Percentiles rank a stretch among this genome's conserved stretches.
Evolutionary conservation across 208 protist species (phyloP).

Genomic region (Crithidia expoeki): DNA sequence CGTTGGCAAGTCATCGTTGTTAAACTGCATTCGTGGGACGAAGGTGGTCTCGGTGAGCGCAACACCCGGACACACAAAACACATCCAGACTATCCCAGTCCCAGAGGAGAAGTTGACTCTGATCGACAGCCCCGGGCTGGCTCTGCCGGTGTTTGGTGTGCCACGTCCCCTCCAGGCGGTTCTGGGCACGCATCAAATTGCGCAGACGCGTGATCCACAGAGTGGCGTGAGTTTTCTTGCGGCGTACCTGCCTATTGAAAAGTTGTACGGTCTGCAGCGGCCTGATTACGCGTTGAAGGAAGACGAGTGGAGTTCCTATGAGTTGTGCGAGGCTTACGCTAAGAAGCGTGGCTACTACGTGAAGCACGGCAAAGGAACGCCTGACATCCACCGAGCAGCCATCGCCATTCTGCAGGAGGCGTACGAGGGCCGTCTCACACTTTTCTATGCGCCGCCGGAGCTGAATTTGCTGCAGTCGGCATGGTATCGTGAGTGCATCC

Average conservation of each 20-base stretch:
- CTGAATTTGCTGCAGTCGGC: constrained; percentile 54
- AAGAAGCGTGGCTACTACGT: constrained; percentile 88
- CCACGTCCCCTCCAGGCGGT: constrained; percentile 92
- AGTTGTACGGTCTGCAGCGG: constrained; percentile 84
- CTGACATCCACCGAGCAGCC: constrained; percentile 91
- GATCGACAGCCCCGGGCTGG: constrained; percentile 95
- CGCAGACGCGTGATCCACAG: constrained; percentile 96
- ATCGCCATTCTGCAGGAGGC: constrained; percentile 90
- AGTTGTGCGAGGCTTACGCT: constrained; percentile 94
- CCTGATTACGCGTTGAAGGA: constrained; percentile 58
- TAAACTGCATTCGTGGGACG: constrained; percentile 96
- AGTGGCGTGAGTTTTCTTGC: constrained; percentile 91
- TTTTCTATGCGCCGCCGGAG: constrained; percentile 89
- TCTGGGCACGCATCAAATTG: constrained; percentile 95
- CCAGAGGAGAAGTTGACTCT: constrained; percentile 83
- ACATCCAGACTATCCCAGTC: constrained; percentile 96
- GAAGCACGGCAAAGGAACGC: constrained; percentile 80
- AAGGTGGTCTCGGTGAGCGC: constrained; percentile 95
- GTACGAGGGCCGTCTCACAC: constrained; percentile 79
- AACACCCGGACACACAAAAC: constrained; percentile 97
- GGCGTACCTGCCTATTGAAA: constrained; percentile 90
- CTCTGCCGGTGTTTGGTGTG: constrained; percentile 88
- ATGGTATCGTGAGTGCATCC: constrained; percentile 48
- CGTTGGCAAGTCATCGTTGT: constrained; percentile 96
- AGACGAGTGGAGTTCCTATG: constrained; percentile 84